phyloP scores from a whole-genome alignment of 2,329 filamentous ascomycete species.

The Cercospora sp. region DNA sequence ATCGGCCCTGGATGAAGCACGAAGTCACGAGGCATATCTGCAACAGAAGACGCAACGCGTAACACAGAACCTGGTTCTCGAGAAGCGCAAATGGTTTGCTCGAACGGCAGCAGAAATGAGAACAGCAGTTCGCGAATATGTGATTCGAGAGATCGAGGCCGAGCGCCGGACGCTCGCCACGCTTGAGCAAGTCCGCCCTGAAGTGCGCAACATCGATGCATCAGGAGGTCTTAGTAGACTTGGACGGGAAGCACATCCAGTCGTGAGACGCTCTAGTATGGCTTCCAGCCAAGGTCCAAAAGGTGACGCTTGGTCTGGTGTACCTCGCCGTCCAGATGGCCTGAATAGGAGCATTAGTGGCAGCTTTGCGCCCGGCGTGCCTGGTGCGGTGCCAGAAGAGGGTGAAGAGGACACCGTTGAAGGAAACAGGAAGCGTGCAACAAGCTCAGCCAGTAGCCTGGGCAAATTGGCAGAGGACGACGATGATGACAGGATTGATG shows the following conservation, averaged over 20 bases:
- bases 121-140: slow-evolving; percentile 83
- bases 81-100: slow-evolving; percentile 87
- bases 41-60: slow-evolving; percentile 84
- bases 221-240: slow-evolving; percentile 87
- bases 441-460: slow-evolving; percentile 54
- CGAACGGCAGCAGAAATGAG: slow-evolving; percentile 83
- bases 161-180: slow-evolving; percentile 89
- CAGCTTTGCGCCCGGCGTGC: slow-evolving; percentile 57
- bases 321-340: slow-evolving; percentile 79
- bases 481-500: slow-evolving; percentile 92
- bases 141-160: slow-evolving; percentile 90
- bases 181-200: slow-evolving; percentile 88
- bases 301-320: slow-evolving; percentile 97
- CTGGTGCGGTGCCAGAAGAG: slow-evolving; percentile 58
- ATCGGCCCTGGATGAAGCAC: slow-evolving; percentile 80
- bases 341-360: slow-evolving; percentile 74
- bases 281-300: slow-evolving; percentile 91
- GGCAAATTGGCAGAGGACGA: slow-evolving; percentile 65
- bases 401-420: slow-evolving; percentile 48
- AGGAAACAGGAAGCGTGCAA: slow-evolving; percentile 52
- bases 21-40: slow-evolving; percentile 76
- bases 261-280: slow-evolving; percentile 72
- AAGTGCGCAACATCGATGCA: slow-evolving; percentile 88
- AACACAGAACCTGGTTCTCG: slow-evolving; percentile 81
- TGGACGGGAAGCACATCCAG: slow-evolving; percentile 82